These are phyloP conservation scores for Aspergillus calidoustus DNA, from an alignment of 2,329 filamentous ascomycete species.

Conservation along the genomic window DNA sequence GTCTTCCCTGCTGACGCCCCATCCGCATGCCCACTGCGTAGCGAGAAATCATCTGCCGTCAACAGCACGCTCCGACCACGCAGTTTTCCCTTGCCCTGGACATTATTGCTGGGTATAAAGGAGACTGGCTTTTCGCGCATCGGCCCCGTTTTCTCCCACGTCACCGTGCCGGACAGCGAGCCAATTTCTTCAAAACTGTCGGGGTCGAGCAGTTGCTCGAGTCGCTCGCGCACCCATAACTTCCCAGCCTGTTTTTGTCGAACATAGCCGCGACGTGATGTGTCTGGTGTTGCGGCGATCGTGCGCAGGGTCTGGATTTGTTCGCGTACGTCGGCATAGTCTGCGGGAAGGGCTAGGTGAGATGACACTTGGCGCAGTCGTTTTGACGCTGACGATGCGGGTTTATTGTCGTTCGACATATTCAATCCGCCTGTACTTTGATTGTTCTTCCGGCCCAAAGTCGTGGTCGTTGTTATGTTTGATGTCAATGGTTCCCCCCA, in stretches of 20 bases:
- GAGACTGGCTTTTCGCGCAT: slow-evolving; percentile 48
- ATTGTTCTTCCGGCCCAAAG: background rate
- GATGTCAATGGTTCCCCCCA: slow-evolving; percentile 1
- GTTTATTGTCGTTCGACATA: slow-evolving; percentile 23
- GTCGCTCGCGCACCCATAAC: slow-evolving; percentile 67
- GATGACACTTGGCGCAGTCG: slow-evolving; percentile 55
- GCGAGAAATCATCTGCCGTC: slow-evolving; percentile 67
- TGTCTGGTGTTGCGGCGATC: slow-evolving; percentile 61
- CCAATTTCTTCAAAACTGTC: slow-evolving; percentile 64
- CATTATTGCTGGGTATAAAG: slow-evolving; percentile 66
- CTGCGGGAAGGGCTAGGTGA: slow-evolving; percentile 57
- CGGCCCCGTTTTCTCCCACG: slow-evolving; percentile 55
- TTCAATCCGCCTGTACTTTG: background rate
- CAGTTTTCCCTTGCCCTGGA: slow-evolving; percentile 62
- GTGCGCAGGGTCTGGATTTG: slow-evolving; percentile 58
- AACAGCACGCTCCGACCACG: slow-evolving; percentile 61
- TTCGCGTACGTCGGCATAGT: slow-evolving; percentile 65
- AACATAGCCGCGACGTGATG: slow-evolving; percentile 61
- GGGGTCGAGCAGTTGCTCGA: slow-evolving; percentile 61
- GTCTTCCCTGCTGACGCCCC: slow-evolving; percentile 63
- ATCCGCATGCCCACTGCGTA: slow-evolving; percentile 68
- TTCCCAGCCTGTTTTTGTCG: slow-evolving; percentile 68
- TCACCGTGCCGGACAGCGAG: slow-evolving; percentile 62
- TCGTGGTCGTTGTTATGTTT: background rate
- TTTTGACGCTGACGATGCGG: slow-evolving; percentile 40